These are phyloP conservation scores for Aspergillus fischeri DNA, from an alignment of 2,329 filamentous ascomycete genomes.

Conservation along the genomic window DNA sequence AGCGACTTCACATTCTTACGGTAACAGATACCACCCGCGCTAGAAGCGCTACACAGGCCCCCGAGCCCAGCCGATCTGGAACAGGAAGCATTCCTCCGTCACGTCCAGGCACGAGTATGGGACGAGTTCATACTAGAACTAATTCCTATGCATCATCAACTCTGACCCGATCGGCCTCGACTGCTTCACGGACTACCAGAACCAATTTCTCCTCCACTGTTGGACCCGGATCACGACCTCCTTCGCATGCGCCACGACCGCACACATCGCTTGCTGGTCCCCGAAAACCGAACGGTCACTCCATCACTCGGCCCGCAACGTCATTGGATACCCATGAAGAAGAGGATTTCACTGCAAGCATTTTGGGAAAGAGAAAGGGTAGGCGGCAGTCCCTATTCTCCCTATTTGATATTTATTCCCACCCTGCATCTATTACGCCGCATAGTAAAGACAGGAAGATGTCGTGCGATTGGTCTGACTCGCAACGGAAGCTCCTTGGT, in stretches of 20 bases:
- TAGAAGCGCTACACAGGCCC: slow-evolving; percentile 49
- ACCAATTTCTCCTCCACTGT: slow-evolving; percentile 56
- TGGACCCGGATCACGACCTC: slow-evolving; percentile 50
- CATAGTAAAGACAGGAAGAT: background rate
- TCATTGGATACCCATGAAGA: slow-evolving; percentile 41
- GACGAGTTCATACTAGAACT: slow-evolving; percentile 38
- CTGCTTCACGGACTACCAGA: slow-evolving; percentile 43
- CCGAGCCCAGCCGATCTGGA: slow-evolving; percentile 35
- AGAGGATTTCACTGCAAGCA: slow-evolving; percentile 31
- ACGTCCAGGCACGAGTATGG: slow-evolving; percentile 36
- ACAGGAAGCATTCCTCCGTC: slow-evolving; percentile 20
- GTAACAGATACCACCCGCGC: slow-evolving; percentile 44
- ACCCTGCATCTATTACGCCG: background rate
- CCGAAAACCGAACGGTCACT: slow-evolving; percentile 44
- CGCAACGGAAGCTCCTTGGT: background rate
- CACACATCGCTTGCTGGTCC: slow-evolving; percentile 52
- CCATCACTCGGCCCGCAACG: slow-evolving; percentile 39
- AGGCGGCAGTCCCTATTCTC: slow-evolving; percentile 39
- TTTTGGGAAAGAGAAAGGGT: slow-evolving; percentile 50
- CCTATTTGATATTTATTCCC: slow-evolving; percentile 11
- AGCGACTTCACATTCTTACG: slow-evolving; percentile 19
- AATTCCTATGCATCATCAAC: slow-evolving; percentile 35
- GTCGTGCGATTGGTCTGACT: background rate
- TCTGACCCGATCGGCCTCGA: slow-evolving; percentile 37
- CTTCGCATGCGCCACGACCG: slow-evolving; percentile 44